Base-by-base conservation (phyloP, 306 rosid species). In the Sphenostylis stenocarpa region DNA sequence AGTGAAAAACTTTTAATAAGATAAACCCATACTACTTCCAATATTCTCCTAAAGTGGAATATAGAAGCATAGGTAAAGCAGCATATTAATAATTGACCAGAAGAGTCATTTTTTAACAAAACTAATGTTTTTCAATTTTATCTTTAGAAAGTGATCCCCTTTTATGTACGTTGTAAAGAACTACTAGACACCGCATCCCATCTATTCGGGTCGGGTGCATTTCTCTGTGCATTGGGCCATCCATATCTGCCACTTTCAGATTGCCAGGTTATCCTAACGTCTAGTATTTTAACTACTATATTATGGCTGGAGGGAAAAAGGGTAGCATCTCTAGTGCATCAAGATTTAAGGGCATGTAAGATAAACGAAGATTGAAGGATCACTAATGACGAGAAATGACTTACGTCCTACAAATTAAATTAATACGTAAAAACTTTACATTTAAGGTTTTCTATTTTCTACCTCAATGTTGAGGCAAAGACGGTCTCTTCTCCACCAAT, bases 401-500 rank as follows among this genome's bases (percentile, higher is more conserved):
- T 77, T 58, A 41, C 66, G 66, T 49, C 90, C 41, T 87, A 78
- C 29, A 60, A 85, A 83, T 33, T 43, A 84, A 72, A 80, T 41
- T 34, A 70, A 48, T 6, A 28, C 45, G 64, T 72, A 26, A 53
- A 41, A 78, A 83, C 88, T 91, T 89, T 88, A 86, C 95, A 86
- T 41, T 76, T 60, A 57, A 67, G 62, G 44, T 52, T 69, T 9
- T 39, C 39, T 21, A 33, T 39, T 58, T 36, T 16, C 55, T 70
- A 5, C 6, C 75, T 90, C 82, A 95, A 74, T 84, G 93, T 77
- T 88, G 92, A 14, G 97, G 88, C 61, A 89, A 73, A 31, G 33
- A 67, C 6, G 96, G 94, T 88, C 89, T 91, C 86, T 90, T 95
- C 77, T 91, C 99, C 90, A 96, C 61, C 90, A 67, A 41, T 57